phyloP scores from a whole-genome alignment of 495 filamentous ascomycete genomes.

The Talaromyces liani region DNA sequence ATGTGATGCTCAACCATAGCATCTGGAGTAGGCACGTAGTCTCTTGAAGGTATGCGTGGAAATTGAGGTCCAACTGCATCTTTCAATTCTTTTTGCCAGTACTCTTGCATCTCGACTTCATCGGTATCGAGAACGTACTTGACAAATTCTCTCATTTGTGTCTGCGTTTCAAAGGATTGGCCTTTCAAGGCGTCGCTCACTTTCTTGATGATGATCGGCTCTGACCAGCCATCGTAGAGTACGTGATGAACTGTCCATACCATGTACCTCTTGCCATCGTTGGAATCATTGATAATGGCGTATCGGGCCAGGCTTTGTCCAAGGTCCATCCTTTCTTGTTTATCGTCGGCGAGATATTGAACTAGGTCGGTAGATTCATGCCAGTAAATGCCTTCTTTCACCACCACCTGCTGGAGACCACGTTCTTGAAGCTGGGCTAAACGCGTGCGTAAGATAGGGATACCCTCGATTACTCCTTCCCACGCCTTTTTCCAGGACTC shows the following conservation, averaged over 20 bases:
- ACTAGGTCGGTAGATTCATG: constrained; percentile 30
- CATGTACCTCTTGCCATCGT: constrained; percentile 34
- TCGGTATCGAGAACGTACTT: constrained; percentile 30
- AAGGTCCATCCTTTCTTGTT: constrained; percentile 42
- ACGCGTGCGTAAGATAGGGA: constrained; percentile 51
- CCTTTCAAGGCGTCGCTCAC: constrained; percentile 33
- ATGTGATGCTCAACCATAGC: constrained; percentile 45
- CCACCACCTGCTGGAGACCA: constrained; percentile 52
- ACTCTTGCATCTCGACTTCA: constrained; percentile 25
- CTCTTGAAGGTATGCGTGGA: constrained; percentile 45
- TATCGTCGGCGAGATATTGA: constrained; percentile 43
- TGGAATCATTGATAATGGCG: constrained; percentile 34
- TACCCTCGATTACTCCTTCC: constrained; percentile 33
- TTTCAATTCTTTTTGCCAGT: constrained; percentile 40
- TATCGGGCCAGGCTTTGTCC: constrained; percentile 48
- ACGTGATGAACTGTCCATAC: constrained; percentile 61
- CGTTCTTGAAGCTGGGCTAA: constrained; percentile 46
- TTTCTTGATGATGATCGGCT: constrained; percentile 47
- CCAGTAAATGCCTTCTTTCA: constrained; percentile 40
- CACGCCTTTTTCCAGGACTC: constrained; percentile 43
- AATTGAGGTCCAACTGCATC: constrained; percentile 50
- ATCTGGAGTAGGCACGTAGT: constrained; percentile 47
- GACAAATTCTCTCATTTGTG: constrained; percentile 37
- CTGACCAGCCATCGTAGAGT: constrained; percentile 63
- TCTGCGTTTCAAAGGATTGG: constrained; percentile 12